Percentiles rank a stretch among this genome's conserved stretches.
Evolutionary conservation across 129 eudicot genomes (phyloP).

Genomic region (Chrysanthemum seticuspe): DNA sequence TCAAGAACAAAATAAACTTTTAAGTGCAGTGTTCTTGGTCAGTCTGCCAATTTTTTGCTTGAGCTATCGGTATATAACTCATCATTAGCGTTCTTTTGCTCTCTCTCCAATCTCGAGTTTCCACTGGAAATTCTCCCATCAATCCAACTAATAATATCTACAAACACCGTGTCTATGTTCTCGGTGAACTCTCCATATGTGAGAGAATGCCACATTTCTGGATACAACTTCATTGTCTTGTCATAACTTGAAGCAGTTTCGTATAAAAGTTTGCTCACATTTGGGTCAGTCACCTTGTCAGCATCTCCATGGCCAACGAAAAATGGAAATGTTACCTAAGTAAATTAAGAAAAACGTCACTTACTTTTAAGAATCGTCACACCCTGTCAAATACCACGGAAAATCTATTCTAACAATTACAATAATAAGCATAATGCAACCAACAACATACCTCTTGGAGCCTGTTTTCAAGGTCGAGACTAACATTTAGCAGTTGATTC

Average conservation of each 20-base stretch:
- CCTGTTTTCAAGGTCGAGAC: slow-evolving; percentile 73
- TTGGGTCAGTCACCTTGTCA: slow-evolving; percentile 81
- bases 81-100: slow-evolving; percentile 46
- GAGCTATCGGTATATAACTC: slow-evolving; percentile 1
- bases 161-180: slow-evolving; percentile 53
- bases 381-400: neutral
- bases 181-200: slow-evolving; percentile 75
- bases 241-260: slow-evolving; percentile 62
- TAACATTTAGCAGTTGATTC: slow-evolving; percentile 48
- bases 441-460: slow-evolving; percentile 51
- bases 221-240: slow-evolving; percentile 75
- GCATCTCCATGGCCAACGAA: slow-evolving; percentile 72
- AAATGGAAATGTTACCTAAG: slow-evolving; percentile 63
- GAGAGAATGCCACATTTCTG: slow-evolving; percentile 93
- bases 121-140: slow-evolving; percentile 38
- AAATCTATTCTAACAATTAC: neutral
- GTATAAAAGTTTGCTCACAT: slow-evolving; percentile 58
- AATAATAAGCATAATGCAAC: neutral
- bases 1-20: neutral
- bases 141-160: slow-evolving; percentile 52
- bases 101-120: slow-evolving; percentile 48
- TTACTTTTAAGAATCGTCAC: neutral
- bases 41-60: slow-evolving; percentile 8
- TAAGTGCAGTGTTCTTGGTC: neutral
- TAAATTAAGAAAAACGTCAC: neutral